These are phyloP conservation scores for Bryoglossum gracile DNA, from an alignment of 495 filamentous ascomycete genomes.

Conservation along the genomic window DNA sequence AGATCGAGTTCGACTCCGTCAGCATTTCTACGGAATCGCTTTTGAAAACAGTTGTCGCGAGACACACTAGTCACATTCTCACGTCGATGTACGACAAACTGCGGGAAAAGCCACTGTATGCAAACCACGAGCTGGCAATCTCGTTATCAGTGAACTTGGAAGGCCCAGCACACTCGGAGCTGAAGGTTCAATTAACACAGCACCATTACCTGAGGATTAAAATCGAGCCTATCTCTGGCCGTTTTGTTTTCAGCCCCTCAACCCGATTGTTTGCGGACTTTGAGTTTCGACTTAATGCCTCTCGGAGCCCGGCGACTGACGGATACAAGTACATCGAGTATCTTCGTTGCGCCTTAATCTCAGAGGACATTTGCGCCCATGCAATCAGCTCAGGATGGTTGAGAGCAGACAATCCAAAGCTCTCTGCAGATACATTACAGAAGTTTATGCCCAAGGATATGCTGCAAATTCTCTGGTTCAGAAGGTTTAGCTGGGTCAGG, in stretches of 20 bases:
- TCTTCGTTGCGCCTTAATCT: constrained; percentile 49
- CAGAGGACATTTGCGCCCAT: constrained; percentile 56
- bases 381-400: constrained; percentile 57
- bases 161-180: constrained; percentile 55
- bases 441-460: constrained; percentile 53
- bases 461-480: constrained; percentile 56
- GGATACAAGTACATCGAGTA: no score
- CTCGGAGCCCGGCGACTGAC: no score
- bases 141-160: constrained; percentile 44
- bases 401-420: constrained; percentile 40
- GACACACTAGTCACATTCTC: constrained; percentile 64
- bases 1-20: constrained; percentile 57
- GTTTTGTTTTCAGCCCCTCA: constrained; percentile 44
- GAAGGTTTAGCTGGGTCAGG: constrained; percentile 50
- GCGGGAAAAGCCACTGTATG: constrained; percentile 48
- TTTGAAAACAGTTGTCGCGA: constrained; percentile 64
- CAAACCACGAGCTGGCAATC: constrained; percentile 45
- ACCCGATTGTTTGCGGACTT: constrained; percentile 31
- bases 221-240: constrained; percentile 61
- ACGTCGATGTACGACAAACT: constrained; percentile 52
- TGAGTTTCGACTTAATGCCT: constrained; percentile 50
- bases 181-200: constrained; percentile 61
- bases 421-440: constrained; percentile 51
- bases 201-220: constrained; percentile 49
- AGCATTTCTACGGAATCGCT: constrained; percentile 65